A percentile compares a stretch with the other conserved stretches of the same genome.
Evolutionary conservation across 108 stramenopile genomes (phyloP).

Genomic region (Cyclotella kingstonii): DNA sequence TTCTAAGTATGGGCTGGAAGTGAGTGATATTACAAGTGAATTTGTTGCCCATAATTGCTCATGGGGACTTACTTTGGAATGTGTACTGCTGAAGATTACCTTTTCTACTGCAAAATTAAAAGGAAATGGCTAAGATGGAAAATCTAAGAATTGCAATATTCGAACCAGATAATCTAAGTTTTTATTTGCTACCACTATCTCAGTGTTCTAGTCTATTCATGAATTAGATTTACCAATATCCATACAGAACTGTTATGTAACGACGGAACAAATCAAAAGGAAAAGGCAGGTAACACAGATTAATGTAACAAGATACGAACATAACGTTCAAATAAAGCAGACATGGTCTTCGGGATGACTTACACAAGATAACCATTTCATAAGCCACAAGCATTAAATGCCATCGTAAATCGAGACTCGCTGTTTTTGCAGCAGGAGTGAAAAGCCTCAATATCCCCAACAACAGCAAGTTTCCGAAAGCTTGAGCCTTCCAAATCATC

Average conservation of each 20-base stretch:
- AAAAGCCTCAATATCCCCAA: slow-evolving; percentile 75
- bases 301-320: background rate
- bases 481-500: slow-evolving; percentile 82
- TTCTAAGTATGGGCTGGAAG: slow-evolving; percentile 35
- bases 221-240: slow-evolving; percentile 23
- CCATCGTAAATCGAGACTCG: slow-evolving; percentile 87
- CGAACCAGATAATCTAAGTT: too few species aligned
- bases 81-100: slow-evolving; percentile 46
- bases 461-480: slow-evolving; percentile 56
- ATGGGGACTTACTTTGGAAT: slow-evolving; percentile 58
- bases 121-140: background rate
- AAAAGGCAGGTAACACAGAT: slow-evolving; percentile 1
- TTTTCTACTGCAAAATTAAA: background rate
- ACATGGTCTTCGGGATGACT: slow-evolving; percentile 12
- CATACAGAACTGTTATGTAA: slow-evolving; percentile 22
- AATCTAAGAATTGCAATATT: background rate
- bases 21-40: slow-evolving; percentile 51
- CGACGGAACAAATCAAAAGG: background rate
- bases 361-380: slow-evolving; percentile 79
- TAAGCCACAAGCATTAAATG: slow-evolving; percentile 82
- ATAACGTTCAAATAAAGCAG: background rate
- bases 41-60: slow-evolving; percentile 16
- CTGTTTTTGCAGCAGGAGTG: slow-evolving; percentile 60
- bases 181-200: background rate
- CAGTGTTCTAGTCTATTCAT: background rate